Evolutionary conservation across 2,329 filamentous ascomycete species (phyloP), one percentile per base, ranked within the genome.

Genomic region (Sporothrix euskadiensis): DNA sequence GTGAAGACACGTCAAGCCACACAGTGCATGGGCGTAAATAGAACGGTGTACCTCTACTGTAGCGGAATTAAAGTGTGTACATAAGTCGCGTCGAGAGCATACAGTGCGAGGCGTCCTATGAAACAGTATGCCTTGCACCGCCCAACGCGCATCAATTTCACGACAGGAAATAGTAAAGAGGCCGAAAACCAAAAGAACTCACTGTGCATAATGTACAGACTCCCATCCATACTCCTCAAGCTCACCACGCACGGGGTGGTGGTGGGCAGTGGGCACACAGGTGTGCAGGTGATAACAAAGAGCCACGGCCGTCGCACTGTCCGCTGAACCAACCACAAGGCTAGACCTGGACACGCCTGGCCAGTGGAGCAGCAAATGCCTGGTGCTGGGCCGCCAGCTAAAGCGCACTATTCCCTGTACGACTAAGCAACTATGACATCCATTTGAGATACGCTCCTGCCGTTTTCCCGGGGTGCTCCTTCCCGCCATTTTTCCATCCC

Each of bases 281-380:
- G 66, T 69, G 47, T 16, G 41, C 66, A 56, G 66, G 47, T 69
- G 65, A 54, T 22, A 69, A 39, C 44, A 66, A 66, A 47, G 35
- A 30, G 12, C 22, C n/a, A 30, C 61, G 39, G n/a, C 14, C 1
- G 39, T 57, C 71, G 52, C 61, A 65, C 57, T 65, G 71, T 72
- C 71, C 39, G 32, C 66, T 56, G 66, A 65, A 35, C 75, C 75
- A 76, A 76, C 74, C 75, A 74, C 69, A 69, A 72, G 69, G 74
- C 75, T 68, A 41, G 56, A n/a, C 63, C 56, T 35, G 39, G 52
- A 73, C 75, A 76, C 75, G 75, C 71, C 35, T 41, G 54, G 69
- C 22, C 65, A 39, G 73, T 75, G 74, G 74, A 72, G 69, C 73
- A 19, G 69, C 73, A 19, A 22, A 32, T 47, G 71, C 49, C 52